These are phyloP conservation scores for Thuja plicata DNA, from an alignment of 83 land plant species.

Conservation along the genomic window DNA sequence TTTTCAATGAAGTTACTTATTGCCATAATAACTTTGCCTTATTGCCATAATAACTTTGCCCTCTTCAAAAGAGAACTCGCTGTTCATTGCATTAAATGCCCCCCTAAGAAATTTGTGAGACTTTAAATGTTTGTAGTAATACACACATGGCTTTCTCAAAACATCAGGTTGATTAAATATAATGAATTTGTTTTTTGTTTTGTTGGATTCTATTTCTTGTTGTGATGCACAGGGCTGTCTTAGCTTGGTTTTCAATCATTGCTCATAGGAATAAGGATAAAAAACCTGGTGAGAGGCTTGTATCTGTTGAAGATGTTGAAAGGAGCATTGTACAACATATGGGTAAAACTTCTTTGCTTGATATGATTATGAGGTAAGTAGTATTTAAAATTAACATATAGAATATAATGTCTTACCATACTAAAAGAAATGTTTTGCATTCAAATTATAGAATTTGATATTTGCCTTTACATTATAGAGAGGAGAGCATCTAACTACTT, in stretches of 20 bases:
- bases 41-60: no score
- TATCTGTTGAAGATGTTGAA: constrained; percentile 83
- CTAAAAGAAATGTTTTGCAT: background rate
- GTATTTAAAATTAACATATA: background rate
- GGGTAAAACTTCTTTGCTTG: constrained; percentile 88
- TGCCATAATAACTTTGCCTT: no score
- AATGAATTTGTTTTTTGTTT: background rate
- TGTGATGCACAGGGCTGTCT: constrained; percentile 64
- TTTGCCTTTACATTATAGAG: background rate
- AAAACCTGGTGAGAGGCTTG: constrained; percentile 66
- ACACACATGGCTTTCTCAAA: no score
- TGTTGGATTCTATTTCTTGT: background rate
- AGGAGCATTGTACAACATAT: constrained; percentile 87
- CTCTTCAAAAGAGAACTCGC: no score
- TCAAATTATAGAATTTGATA: background rate
- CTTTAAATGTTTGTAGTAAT: no score
- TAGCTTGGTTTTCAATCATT: constrained; percentile 96
- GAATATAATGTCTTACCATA: no score
- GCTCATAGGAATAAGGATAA: constrained; percentile 81
- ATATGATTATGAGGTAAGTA: constrained; percentile 91
- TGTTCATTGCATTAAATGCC: no score
- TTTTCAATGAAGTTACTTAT: no score
- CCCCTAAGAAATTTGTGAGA: no score
- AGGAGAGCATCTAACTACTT: background rate
- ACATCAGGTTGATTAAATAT: no score